phyloP scores from a whole-genome alignment of 2,329 filamentous ascomycete genomes.

The Diplodia corticola region DNA sequence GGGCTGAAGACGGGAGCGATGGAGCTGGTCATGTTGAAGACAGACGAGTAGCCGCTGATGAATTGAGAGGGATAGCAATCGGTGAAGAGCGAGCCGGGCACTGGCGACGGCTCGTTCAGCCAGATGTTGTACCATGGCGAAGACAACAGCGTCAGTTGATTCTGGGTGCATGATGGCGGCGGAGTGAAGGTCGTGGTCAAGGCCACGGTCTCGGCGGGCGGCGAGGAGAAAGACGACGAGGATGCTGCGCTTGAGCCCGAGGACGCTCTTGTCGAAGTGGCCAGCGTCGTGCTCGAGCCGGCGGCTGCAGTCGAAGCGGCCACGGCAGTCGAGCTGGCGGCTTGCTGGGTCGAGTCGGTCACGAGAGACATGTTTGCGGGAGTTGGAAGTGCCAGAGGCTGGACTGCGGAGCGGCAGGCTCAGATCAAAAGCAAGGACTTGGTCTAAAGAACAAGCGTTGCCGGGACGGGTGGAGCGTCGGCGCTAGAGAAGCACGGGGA shows the following conservation, averaged over 20 bases:
- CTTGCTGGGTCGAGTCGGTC: neutral
- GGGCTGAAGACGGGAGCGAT: constrained; percentile 33
- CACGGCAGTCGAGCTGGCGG: neutral
- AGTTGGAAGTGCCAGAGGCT: neutral
- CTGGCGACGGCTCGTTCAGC: constrained; percentile 32
- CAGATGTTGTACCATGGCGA: constrained; percentile 31
- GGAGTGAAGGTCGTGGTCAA: constrained; percentile 33
- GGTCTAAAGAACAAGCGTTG: neutral
- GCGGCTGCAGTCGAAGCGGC: neutral
- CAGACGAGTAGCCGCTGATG: constrained; percentile 28
- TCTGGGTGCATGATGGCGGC: constrained; percentile 30
- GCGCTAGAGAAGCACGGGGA: too few species aligned
- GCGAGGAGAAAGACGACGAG: neutral
- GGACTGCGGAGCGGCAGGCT: neutral
- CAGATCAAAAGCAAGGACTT: neutral
- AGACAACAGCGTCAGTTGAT: constrained; percentile 30
- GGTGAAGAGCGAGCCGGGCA: constrained; percentile 26
- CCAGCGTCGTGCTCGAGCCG: constrained; percentile 3
- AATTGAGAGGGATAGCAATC: constrained; percentile 33
- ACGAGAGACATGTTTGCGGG: neutral
- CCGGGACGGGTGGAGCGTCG: neutral
- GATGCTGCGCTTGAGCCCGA: neutral
- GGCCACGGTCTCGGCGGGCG: neutral
- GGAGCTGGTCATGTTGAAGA: constrained; percentile 25
- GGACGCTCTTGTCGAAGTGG: neutral